Conservation (phyloP, 2,329 filamentous ascomycete genomes). For the Diplocarpon mali region DNA sequence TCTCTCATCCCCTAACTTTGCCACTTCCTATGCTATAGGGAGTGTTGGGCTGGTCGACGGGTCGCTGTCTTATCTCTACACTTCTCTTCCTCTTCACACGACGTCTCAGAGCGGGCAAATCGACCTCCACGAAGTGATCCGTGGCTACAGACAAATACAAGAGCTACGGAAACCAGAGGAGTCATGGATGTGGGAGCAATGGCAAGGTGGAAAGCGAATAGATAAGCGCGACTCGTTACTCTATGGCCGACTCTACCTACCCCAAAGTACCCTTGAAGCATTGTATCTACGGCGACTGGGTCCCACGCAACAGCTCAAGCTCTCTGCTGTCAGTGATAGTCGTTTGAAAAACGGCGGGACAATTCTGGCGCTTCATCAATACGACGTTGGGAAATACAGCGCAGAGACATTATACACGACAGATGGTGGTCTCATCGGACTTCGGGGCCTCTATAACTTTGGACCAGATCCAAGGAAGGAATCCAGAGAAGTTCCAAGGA, state of each 20-base stretch:
- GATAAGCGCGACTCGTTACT: conserved; percentile 48
- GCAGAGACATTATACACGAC: conserved; percentile 87
- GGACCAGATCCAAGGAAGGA: conserved; percentile 34
- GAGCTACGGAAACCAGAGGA: conserved; percentile 46
- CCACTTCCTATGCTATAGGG: conserved; percentile 84
- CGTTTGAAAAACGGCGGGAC: conserved; percentile 66
- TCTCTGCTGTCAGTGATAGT: conserved; percentile 67
- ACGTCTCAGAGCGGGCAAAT: conserved; percentile 63
- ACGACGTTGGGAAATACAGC: conserved; percentile 78
- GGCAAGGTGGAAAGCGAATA: conserved; percentile 38
- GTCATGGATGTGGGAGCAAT: conserved; percentile 40
- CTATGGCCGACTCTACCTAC: conserved; percentile 72
- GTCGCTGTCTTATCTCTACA: conserved; percentile 94
- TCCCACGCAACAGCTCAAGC: conserved; percentile 65
- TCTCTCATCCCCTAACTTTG: conserved; percentile 84
- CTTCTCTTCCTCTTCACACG: conserved; percentile 63
- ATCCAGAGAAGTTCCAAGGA: conserved; percentile 19
- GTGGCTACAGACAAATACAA: conserved; percentile 70
- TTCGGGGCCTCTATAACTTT: conserved; percentile 90
- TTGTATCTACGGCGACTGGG: conserved; percentile 70
- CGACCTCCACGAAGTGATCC: conserved; percentile 65
- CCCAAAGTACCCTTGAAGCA: conserved; percentile 76
- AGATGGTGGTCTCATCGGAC: conserved; percentile 78
- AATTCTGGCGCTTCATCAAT: conserved; percentile 61
- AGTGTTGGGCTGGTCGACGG: conserved; percentile 88